Evolutionary conservation across 2,329 filamentous ascomycete genomes (phyloP).

Genomic region (Fusarium pilosicola): DNA sequence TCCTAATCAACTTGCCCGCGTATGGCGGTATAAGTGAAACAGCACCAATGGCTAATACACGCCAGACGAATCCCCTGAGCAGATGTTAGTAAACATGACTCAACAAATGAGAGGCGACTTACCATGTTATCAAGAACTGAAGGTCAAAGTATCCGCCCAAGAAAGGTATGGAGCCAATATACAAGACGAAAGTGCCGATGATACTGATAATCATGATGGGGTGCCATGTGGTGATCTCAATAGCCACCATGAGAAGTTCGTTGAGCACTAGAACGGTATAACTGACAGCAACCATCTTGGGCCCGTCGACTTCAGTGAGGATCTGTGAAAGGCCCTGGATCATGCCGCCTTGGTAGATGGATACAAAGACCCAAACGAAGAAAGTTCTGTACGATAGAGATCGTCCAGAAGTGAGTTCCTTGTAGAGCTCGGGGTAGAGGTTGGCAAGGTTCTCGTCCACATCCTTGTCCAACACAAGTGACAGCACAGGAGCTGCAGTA

Average conservation of each 20-base stretch:
- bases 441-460: conserved; percentile 94
- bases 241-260: conserved; percentile 96
- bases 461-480: conserved; percentile 91
- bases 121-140: conserved; percentile 76
- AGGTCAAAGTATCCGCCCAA: conserved; percentile 91
- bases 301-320: conserved; percentile 79
- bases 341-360: conserved; percentile 92
- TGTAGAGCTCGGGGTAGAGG: conserved; percentile 96
- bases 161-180: conserved; percentile 84
- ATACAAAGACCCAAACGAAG: conserved; percentile 95
- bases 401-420: conserved; percentile 90
- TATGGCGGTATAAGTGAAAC: conserved; percentile 89
- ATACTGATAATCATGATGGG: conserved; percentile 88
- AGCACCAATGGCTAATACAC: conserved; percentile 80
- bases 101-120: conserved; percentile 45
- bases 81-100: conserved; percentile 25
- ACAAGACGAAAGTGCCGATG: conserved; percentile 83
- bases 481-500: conserved; percentile 92
- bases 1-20: conserved; percentile 83
- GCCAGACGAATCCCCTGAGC: conserved; percentile 84
- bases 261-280: conserved; percentile 94
- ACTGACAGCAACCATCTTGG: conserved; percentile 85
- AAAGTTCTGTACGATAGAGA: conserved; percentile 93
- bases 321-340: conserved; percentile 96
- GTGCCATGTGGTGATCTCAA: conserved; percentile 97